A percentile compares a stretch with the other conserved stretches of the same genome.
Conservation (phyloP, 805 yeast species). For the Yarrowia sp. region DNA sequence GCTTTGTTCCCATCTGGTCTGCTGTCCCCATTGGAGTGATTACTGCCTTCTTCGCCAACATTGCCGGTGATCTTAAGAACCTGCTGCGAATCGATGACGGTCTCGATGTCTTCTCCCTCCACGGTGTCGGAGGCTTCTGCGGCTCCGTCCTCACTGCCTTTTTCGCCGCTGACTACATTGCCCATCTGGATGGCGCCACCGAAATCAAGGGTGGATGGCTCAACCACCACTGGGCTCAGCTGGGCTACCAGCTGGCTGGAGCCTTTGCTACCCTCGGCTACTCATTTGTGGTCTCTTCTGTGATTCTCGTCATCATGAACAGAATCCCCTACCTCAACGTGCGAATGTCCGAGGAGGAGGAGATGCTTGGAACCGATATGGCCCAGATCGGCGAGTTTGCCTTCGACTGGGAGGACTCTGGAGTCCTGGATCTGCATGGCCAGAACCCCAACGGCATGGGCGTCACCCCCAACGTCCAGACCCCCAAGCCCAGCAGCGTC, state of each 20-base stretch:
- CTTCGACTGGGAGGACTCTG: conserved; percentile 48
- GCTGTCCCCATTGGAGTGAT: conserved; percentile 83
- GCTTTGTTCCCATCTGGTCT: conserved; percentile 91
- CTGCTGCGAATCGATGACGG: conserved; percentile 87
- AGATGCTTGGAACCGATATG: conserved; percentile 85
- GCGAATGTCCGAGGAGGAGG: conserved; percentile 89
- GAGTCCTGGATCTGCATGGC: conserved; percentile 28
- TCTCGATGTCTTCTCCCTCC: conserved; percentile 91
- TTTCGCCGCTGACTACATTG: conserved; percentile 92
- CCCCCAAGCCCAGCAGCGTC: conserved; percentile 31
- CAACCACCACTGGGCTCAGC: conserved; percentile 85
- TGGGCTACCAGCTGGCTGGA: conserved; percentile 94
- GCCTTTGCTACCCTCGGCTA: conserved; percentile 74
- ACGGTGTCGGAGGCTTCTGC: conserved; percentile 89
- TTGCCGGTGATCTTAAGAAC: conserved; percentile 81
- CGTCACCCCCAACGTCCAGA: conserved; percentile 34
- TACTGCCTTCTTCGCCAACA: conserved; percentile 80
- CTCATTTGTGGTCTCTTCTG: conserved; percentile 78
- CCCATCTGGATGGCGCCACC: conserved; percentile 74
- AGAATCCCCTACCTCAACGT: conserved; percentile 81
- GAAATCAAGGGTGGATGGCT: conserved; percentile 89
- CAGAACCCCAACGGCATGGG: conserved; percentile 25
- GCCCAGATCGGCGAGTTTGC: conserved; percentile 92
- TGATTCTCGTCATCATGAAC: conserved; percentile 75
- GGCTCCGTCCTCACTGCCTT: conserved; percentile 88